Evolutionary conservation across 2,329 filamentous ascomycete species (phyloP).

Genomic region (Zymoseptoria pseudotritici): DNA sequence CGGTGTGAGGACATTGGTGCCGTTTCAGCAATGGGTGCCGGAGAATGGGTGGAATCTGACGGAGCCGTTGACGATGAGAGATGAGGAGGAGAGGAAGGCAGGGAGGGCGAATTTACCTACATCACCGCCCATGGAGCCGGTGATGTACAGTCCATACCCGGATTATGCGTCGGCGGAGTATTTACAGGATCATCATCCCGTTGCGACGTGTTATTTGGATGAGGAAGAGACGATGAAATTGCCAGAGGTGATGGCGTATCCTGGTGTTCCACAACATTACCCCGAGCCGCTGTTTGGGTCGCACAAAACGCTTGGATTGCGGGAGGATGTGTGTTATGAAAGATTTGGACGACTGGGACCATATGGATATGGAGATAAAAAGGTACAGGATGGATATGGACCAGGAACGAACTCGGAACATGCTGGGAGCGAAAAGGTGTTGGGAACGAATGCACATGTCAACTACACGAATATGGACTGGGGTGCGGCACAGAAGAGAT

Average conservation of each 20-base stretch:
- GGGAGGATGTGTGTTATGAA: slow-evolving; percentile 45
- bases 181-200: slow-evolving; percentile 43
- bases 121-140: slow-evolving; percentile 29
- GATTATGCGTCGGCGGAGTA: slow-evolving; percentile 37
- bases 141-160: slow-evolving; percentile 41
- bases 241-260: slow-evolving; percentile 60
- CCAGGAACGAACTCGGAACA: slow-evolving; percentile 33
- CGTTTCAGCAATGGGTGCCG: slow-evolving; percentile 35
- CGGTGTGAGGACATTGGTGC: slow-evolving; percentile 41
- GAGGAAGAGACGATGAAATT: slow-evolving; percentile 47
- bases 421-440: slow-evolving; percentile 43
- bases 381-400: slow-evolving; percentile 43
- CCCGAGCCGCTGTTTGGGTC: slow-evolving; percentile 43
- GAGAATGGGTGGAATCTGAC: slow-evolving; percentile 40
- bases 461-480: slow-evolving; percentile 44
- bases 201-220: slow-evolving; percentile 59
- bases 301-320: slow-evolving; percentile 41
- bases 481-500: slow-evolving; percentile 42
- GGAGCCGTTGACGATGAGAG: slow-evolving; percentile 29
- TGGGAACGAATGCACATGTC: slow-evolving; percentile 35
- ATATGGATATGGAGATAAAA: slow-evolving; percentile 45
- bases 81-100: slow-evolving; percentile 4
- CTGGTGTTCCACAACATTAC: slow-evolving; percentile 44
- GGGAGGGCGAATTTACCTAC: slow-evolving; percentile 11
- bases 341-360: slow-evolving; percentile 44